Percentiles rank a stretch among this genome's conserved stretches.
Conservation (phyloP, 1,139 yeast species). For the Suhomyces panamericanus region DNA sequence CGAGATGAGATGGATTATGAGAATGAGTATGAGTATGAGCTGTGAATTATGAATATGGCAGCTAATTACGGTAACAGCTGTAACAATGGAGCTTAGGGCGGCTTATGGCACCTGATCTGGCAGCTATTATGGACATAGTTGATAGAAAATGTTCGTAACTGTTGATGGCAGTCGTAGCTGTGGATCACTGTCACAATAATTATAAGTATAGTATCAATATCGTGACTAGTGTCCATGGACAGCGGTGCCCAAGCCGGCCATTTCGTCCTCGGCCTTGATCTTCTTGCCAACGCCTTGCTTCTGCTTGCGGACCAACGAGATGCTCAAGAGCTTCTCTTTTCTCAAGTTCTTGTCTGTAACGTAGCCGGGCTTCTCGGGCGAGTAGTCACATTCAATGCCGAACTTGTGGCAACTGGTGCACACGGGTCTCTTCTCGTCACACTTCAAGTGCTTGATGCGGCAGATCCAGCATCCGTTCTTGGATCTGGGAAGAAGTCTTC, state of each 20-base stretch:
- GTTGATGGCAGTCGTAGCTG: no score
- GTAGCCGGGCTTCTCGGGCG: conserved; percentile 42
- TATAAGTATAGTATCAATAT: neutral
- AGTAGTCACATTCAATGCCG: conserved; percentile 48
- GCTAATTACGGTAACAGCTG: no score
- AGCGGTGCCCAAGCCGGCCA: neutral
- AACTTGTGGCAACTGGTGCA: conserved; percentile 43
- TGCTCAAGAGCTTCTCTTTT: conserved; percentile 36
- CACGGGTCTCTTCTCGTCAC: conserved; percentile 43
- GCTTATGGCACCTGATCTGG: no score
- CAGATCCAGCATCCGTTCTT: conserved; percentile 54
- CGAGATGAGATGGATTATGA: no score
- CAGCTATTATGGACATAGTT: no score
- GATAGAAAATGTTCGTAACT: no score
- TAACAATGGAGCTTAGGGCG: no score
- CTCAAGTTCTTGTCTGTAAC: conserved; percentile 41
- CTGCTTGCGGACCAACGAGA: conserved; percentile 33
- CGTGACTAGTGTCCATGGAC: conserved; percentile 1
- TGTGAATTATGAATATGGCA: no score
- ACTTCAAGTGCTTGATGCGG: conserved; percentile 50
- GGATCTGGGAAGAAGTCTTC: conserved; percentile 45
- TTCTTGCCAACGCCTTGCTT: conserved; percentile 21
- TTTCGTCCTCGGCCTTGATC: conserved; percentile 6
- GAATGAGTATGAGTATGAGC: no score
- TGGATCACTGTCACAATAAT: no score